A percentile compares a stretch with the other conserved stretches of the same genome.
These are phyloP conservation scores for Lotus japonicus DNA, from an alignment of 306 rosid species.

Conservation along the genomic window DNA sequence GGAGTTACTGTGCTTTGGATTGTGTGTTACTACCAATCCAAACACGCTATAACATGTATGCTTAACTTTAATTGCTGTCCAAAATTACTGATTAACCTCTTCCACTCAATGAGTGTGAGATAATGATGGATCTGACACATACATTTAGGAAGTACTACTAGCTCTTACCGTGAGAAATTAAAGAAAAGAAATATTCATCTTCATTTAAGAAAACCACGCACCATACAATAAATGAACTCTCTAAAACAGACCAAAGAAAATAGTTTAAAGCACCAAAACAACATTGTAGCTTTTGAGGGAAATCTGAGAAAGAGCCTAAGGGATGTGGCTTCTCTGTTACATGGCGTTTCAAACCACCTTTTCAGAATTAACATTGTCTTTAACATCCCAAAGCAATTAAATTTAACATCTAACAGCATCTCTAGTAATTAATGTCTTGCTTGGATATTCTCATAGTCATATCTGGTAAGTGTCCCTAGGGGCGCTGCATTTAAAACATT, in stretches of 20 bases:
- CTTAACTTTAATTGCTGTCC: neutral
- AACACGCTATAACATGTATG: neutral
- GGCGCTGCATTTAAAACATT: slow-evolving; percentile 93
- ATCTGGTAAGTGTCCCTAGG: slow-evolving; percentile 75
- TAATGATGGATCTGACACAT: neutral
- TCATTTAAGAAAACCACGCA: slow-evolving; percentile 41
- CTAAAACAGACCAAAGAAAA: slow-evolving; percentile 31
- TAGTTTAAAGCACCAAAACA: slow-evolving; percentile 41
- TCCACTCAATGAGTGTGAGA: neutral
- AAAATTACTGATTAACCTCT: neutral
- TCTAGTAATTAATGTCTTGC: slow-evolving; percentile 22
- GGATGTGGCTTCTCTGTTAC: slow-evolving; percentile 30
- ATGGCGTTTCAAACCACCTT: slow-evolving; percentile 22
- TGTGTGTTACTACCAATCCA: too few species aligned
- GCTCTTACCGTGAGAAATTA: slow-evolving; percentile 12
- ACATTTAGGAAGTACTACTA: neutral
- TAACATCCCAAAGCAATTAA: slow-evolving; percentile 35
- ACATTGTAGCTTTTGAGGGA: slow-evolving; percentile 37
- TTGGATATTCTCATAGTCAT: slow-evolving; percentile 25
- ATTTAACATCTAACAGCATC: slow-evolving; percentile 21
- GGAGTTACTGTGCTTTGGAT: too few species aligned
- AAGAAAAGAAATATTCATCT: slow-evolving; percentile 31
- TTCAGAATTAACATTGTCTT: slow-evolving; percentile 9
- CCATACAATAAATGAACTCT: slow-evolving; percentile 45
- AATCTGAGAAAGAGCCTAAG: slow-evolving; percentile 33